Percentiles rank a stretch among this genome's conserved stretches.
These are phyloP conservation scores for Brassica cretica DNA, from an alignment of 345 rosid species.

Conservation along the genomic window DNA sequence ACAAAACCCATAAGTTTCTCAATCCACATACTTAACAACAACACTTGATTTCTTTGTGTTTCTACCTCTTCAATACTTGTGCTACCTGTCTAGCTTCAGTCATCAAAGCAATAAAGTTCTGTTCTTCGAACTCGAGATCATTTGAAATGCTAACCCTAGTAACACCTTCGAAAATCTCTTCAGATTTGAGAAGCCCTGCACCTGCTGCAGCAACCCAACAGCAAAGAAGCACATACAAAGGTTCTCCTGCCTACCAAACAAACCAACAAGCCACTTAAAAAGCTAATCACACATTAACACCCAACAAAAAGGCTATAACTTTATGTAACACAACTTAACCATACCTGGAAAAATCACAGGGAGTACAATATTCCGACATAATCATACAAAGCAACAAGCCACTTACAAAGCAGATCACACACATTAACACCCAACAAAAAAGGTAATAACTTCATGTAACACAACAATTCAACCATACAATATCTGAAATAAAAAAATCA, in stretches of 20 bases:
- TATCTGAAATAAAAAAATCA: not conserved
- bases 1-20: not conserved
- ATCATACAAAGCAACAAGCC: not conserved
- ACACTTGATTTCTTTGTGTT: not conserved
- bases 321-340: not conserved
- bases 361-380: not conserved
- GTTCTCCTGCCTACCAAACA: slow-evolving; percentile 77
- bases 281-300: not conserved
- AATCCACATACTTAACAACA: not conserved
- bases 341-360: not conserved
- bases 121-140: slow-evolving; percentile 92
- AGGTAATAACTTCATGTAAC: not conserved
- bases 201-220: slow-evolving; percentile 97
- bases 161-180: slow-evolving; percentile 83
- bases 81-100: slow-evolving; percentile 88
- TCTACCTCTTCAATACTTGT: slow-evolving; percentile 73
- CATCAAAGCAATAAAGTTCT: slow-evolving; percentile 77
- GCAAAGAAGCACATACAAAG: slow-evolving; percentile 85
- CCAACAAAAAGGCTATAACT: not conserved
- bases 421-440: not conserved
- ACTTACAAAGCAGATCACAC: not conserved
- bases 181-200: slow-evolving; percentile 93
- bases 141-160: slow-evolving; percentile 77
- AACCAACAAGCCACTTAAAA: slow-evolving; percentile 10
- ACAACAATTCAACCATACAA: not conserved